A percentile compares a stretch with the other conserved stretches of the same genome.
Conservation (phyloP, 2,329 filamentous ascomycete genomes). For the Nigrospora osmanthi region DNA sequence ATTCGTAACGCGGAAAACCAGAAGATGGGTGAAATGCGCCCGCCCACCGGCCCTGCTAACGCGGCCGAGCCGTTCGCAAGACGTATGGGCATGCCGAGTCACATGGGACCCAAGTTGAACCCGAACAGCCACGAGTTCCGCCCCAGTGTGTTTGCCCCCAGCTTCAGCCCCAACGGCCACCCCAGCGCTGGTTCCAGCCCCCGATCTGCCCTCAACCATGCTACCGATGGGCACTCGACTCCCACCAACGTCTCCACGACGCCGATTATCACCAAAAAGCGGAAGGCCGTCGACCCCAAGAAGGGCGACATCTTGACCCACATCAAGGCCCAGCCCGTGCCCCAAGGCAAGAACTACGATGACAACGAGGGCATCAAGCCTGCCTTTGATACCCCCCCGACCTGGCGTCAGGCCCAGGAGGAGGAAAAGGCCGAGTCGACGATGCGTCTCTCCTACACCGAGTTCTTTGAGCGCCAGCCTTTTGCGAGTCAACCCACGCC, state of each 20-base stretch:
- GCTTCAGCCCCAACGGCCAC: constrained; percentile 67
- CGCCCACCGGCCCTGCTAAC: constrained; percentile 67
- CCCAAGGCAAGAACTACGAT: constrained; percentile 53
- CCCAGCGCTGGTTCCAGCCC: constrained; percentile 68
- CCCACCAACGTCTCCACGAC: constrained; percentile 22
- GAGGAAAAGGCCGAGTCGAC: constrained; percentile 63
- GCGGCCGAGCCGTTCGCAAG: constrained; percentile 37
- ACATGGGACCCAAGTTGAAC: constrained; percentile 51
- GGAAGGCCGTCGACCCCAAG: constrained; percentile 61
- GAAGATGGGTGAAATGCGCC: constrained; percentile 58
- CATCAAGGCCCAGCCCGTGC: constrained; percentile 45
- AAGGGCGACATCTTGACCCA: constrained; percentile 52
- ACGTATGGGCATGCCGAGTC: constrained; percentile 41
- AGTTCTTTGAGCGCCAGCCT: constrained; percentile 68
- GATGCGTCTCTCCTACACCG: constrained; percentile 61
- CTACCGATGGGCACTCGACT: constrained; percentile 21
- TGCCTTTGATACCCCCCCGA: constrained; percentile 76
- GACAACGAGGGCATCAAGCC: constrained; percentile 77
- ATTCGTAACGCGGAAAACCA: constrained; percentile 42
- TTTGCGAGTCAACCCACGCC: constrained; percentile 58
- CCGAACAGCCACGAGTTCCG: constrained; percentile 72
- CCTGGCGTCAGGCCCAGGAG: constrained; percentile 67
- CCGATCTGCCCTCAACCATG: constrained; percentile 48
- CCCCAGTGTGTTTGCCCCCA: constrained; percentile 71
- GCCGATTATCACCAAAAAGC: constrained; percentile 62